Conservation (phyloP, 2,329 filamentous ascomycete species). For the Aspergillus ochraceus region DNA sequence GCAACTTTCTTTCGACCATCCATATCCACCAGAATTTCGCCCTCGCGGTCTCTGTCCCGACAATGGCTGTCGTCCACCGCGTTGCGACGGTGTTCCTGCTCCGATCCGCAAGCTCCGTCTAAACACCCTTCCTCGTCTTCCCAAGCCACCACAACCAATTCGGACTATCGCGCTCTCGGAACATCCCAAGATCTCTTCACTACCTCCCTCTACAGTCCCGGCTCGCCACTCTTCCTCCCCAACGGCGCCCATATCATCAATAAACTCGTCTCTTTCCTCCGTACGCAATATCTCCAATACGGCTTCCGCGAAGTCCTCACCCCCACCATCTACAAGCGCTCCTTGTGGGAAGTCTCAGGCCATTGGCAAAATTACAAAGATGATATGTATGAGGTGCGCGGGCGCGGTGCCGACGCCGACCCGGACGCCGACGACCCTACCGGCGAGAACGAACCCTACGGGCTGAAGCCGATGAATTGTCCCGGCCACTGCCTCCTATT, state of each 20-base stretch:
- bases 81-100: conserved; percentile 30
- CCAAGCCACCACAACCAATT: conserved; percentile 33
- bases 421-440: conserved; percentile 41
- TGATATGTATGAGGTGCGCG: conserved; percentile 81
- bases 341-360: conserved; percentile 80
- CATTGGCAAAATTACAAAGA: conserved; percentile 89
- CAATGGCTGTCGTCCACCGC: conserved; percentile 25
- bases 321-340: conserved; percentile 86
- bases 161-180: conserved; percentile 54
- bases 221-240: conserved; percentile 80
- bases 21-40: background rate
- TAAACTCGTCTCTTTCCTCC: conserved; percentile 76
- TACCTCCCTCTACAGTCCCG: conserved; percentile 76
- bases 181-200: conserved; percentile 72
- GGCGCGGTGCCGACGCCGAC: conserved; percentile 49
- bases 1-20: conserved; percentile 4
- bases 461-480: conserved; percentile 91
- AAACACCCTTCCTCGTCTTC: conserved; percentile 23
- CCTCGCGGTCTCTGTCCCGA: conserved; percentile 3
- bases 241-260: conserved; percentile 82
- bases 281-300: conserved; percentile 79
- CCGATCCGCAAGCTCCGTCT: conserved; percentile 17
- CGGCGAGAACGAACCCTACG: conserved; percentile 70
- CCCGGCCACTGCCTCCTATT: conserved; percentile 87
- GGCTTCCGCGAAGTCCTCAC: conserved; percentile 88